These are phyloP conservation scores for Cutaneotrichosporon mucoides DNA, from an alignment of 1,284 basidiomycete genomes.

Conservation along the genomic window DNA sequence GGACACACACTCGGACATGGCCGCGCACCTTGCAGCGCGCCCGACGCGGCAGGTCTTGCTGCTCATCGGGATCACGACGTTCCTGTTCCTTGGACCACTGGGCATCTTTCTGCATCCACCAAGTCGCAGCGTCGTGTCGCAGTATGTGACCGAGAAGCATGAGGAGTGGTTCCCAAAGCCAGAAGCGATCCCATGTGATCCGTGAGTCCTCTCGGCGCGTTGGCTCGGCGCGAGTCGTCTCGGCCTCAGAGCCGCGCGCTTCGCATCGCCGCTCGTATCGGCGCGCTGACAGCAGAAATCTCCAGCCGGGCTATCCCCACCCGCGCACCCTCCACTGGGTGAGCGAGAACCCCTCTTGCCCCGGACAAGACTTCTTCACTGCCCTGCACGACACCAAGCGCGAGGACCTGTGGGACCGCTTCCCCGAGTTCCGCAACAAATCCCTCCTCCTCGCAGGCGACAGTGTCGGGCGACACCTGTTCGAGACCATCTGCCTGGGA, in stretches of 20 bases:
- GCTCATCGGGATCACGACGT: background rate
- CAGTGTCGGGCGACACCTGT: slow-evolving; percentile 2
- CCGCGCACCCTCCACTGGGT: background rate
- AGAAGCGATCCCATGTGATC: background rate
- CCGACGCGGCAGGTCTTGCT: background rate
- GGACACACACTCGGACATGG: too few species aligned
- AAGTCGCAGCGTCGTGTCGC: background rate
- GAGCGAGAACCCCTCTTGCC: background rate
- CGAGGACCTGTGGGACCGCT: background rate
- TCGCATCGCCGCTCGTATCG: too few species aligned
- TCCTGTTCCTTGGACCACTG: background rate
- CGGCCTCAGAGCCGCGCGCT: too few species aligned
- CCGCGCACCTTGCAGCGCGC: background rate
- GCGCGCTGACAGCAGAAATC: background rate
- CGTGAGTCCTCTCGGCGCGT: background rate
- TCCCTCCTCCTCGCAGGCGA: slow-evolving; percentile 2
- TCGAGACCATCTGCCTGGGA: background rate
- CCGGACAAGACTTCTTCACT: background rate
- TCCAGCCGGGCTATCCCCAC: background rate
- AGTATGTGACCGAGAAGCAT: background rate
- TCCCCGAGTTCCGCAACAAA: slow-evolving; percentile 8
- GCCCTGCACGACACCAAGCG: background rate
- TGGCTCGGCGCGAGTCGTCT: too few species aligned
- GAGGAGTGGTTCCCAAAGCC: background rate
- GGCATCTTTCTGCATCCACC: background rate